Percentiles rank a stretch among this genome's conserved stretches.
Conservation (phyloP, 75 land plant species). For the Sequoia sempervirens region DNA sequence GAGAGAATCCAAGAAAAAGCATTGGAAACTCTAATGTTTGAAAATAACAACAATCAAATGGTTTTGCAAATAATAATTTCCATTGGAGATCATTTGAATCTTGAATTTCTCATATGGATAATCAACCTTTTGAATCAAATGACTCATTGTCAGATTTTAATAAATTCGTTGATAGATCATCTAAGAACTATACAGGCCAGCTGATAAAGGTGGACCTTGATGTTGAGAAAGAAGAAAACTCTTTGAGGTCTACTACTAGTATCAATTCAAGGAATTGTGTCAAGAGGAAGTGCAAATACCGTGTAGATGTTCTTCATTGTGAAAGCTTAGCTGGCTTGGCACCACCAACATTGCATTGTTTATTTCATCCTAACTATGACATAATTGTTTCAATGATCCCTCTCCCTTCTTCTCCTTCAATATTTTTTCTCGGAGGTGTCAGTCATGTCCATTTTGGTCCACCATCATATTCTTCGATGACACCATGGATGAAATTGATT, state of each 20-base stretch:
- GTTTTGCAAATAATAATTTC: not conserved
- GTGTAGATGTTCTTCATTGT: conserved; percentile 90
- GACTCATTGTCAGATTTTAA: not conserved
- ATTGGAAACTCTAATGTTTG: not conserved
- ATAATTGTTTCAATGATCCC: conserved; percentile 93
- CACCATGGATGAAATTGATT: conserved; percentile 98
- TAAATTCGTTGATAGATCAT: not conserved
- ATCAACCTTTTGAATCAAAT: not conserved
- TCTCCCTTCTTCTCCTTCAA: conserved; percentile 66
- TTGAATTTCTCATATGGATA: not conserved
- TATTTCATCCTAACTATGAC: conserved; percentile 86
- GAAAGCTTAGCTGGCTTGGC: conserved; percentile 90
- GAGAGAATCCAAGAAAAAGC: not conserved
- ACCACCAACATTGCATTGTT: conserved; percentile 82
- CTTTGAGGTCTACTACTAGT: conserved; percentile 7
- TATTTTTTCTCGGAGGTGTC: conserved; percentile 69
- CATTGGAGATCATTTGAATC: not conserved
- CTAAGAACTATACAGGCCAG: not conserved
- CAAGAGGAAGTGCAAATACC: conserved; percentile 48
- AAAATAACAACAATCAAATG: not conserved
- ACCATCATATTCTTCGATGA: conserved; percentile 81
- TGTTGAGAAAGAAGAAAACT: not conserved
- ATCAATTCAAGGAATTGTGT: conserved; percentile 17
- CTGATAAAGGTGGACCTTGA: not conserved
- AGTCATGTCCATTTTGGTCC: conserved; percentile 97